Percentiles rank a stretch among this genome's conserved stretches.
phyloP scores from a whole-genome alignment of 1,284 basidiomycete species.

The Irpex sp. region DNA sequence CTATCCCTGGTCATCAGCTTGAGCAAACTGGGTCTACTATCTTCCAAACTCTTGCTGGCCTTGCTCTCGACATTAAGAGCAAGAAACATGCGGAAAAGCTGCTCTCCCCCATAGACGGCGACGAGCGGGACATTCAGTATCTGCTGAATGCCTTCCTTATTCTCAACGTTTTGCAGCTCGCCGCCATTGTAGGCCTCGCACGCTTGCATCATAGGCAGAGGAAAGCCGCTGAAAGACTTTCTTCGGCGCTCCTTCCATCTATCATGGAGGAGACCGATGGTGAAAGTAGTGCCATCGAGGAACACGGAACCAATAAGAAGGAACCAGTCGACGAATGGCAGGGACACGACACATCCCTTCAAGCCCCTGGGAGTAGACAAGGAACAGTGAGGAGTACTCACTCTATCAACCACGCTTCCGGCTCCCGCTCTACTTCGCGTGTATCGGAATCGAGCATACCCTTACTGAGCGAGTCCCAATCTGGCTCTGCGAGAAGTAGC shows the following conservation, averaged over 20 bases:
- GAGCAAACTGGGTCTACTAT: constrained; percentile 72
- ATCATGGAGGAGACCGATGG: constrained; percentile 16
- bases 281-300: constrained; percentile 1
- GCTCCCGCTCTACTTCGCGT: constrained; percentile 12
- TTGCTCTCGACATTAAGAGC: constrained; percentile 51
- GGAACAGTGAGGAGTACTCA: constrained; percentile 18
- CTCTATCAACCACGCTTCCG: constrained; percentile 8
- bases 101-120: constrained; percentile 11
- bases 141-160: constrained; percentile 58
- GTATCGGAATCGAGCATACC: constrained; percentile 23
- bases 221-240: constrained; percentile 18
- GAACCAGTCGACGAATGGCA: constrained; percentile 11
- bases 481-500: constrained; percentile 19
- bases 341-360: neutral
- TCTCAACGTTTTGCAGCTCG: constrained; percentile 58
- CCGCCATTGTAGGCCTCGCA: constrained; percentile 46
- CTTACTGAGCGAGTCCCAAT: constrained; percentile 19
- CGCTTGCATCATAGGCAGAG: constrained; percentile 39
- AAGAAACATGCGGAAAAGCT: constrained; percentile 23
- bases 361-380: neutral
- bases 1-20: constrained; percentile 37
- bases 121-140: constrained; percentile 26
- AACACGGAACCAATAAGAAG: neutral
- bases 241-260: constrained; percentile 18
- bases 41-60: constrained; percentile 66